phyloP scores from a whole-genome alignment of 2,329 filamentous ascomycete genomes.

The Lasiodiplodia sp. region DNA sequence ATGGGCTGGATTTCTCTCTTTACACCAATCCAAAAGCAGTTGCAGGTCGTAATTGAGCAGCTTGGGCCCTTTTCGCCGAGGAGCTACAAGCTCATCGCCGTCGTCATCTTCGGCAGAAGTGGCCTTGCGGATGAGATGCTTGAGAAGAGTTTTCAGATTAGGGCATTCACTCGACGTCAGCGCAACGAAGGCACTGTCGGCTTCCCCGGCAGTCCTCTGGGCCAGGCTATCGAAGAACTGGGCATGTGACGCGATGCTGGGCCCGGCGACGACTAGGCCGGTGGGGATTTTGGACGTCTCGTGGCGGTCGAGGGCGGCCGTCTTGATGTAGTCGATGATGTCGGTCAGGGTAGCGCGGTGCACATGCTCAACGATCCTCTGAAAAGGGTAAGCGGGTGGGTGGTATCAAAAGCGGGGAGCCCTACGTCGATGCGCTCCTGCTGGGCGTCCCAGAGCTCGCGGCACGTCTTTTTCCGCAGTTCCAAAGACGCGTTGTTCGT shows the following conservation, averaged over 20 bases:
- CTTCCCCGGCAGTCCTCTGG: background rate
- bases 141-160: conserved; percentile 76
- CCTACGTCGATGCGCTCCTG: conserved; percentile 68
- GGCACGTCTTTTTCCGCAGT: conserved; percentile 67
- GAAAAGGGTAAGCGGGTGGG: conserved; percentile 8
- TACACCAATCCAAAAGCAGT: conserved; percentile 68
- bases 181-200: conserved; percentile 65
- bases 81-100: conserved; percentile 46
- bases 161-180: conserved; percentile 74
- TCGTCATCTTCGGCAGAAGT: conserved; percentile 66
- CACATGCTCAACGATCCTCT: conserved; percentile 49
- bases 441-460: conserved; percentile 69
- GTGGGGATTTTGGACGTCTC: conserved; percentile 64
- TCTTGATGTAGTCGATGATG: conserved; percentile 49
- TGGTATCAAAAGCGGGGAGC: background rate
- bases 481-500: conserved; percentile 43
- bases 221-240: conserved; percentile 68
- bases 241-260: conserved; percentile 78
- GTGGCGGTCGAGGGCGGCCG: conserved; percentile 36
- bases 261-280: conserved; percentile 77
- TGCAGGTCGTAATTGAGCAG: conserved; percentile 82
- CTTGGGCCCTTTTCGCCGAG: conserved; percentile 62
- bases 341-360: conserved; percentile 49
- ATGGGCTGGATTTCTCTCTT: conserved; percentile 61
- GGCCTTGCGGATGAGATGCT: conserved; percentile 74